A percentile compares a stretch with the other conserved stretches of the same genome.
These are phyloP conservation scores for Pichia occidentalis DNA, from an alignment of 805 yeast species.

Conservation along the genomic window DNA sequence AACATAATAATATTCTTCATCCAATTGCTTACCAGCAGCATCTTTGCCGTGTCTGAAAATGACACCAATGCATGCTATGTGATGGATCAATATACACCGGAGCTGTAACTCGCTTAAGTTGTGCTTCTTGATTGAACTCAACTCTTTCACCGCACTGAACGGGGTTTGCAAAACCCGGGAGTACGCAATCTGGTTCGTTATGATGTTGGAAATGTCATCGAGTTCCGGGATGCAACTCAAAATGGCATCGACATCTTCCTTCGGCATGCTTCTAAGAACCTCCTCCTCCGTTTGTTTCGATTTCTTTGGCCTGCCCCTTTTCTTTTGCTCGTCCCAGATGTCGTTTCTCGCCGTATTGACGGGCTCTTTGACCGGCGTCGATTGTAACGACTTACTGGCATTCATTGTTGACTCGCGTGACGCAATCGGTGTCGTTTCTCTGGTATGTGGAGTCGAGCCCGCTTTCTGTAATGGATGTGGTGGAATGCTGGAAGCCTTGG, in stretches of 20 bases:
- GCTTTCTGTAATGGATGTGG: no score
- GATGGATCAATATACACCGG: conserved; percentile 37
- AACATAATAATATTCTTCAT: conserved; percentile 88
- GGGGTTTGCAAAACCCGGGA: conserved; percentile 87
- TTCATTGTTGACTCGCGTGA: no score
- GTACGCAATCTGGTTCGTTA: conserved; percentile 83
- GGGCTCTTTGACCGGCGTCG: no score
- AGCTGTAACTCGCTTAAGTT: conserved; percentile 39
- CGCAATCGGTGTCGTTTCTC: no score
- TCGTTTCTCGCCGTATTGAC: not conserved
- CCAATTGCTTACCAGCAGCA: conserved; percentile 92
- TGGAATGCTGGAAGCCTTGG: no score
- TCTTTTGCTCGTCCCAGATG: conserved; percentile 6
- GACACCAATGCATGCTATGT: conserved; percentile 69
- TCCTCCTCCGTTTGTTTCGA: conserved; percentile 11
- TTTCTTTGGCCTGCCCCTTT: conserved; percentile 12
- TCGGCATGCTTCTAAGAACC: conserved; percentile 13
- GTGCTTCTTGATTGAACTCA: conserved; percentile 52
- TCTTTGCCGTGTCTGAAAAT: conserved; percentile 88
- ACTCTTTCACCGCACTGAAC: conserved; percentile 50
- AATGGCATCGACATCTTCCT: conserved; percentile 25
- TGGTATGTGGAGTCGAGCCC: no score
- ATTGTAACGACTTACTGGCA: no score
- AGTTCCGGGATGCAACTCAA: conserved; percentile 35
- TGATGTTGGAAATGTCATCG: conserved; percentile 52